These are phyloP conservation scores for Tolypocladium album DNA, from an alignment of 2,329 filamentous ascomycete genomes.

Conservation along the genomic window DNA sequence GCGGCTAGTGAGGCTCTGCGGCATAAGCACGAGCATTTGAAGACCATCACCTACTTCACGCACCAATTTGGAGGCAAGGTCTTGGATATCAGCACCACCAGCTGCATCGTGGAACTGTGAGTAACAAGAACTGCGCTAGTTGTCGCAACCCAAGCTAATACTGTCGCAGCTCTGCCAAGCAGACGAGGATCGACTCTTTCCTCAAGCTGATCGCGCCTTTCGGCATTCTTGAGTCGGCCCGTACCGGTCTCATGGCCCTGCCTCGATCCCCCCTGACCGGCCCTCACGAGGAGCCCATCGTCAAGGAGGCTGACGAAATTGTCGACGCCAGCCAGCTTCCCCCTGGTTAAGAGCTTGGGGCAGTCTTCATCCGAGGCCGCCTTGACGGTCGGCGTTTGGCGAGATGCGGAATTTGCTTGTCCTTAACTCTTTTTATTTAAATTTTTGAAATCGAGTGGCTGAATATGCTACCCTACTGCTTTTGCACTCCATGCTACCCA, in stretches of 20 bases:
- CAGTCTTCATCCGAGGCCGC: neutral
- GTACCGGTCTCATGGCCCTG: slow-evolving; percentile 93
- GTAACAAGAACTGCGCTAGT: slow-evolving; percentile 22
- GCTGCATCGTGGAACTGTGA: slow-evolving; percentile 96
- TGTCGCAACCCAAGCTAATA: slow-evolving; percentile 10
- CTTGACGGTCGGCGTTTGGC: slow-evolving; percentile 8
- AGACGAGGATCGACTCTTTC: slow-evolving; percentile 88
- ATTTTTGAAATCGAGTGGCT: slow-evolving; percentile 5
- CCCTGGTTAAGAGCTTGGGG: slow-evolving; percentile 53
- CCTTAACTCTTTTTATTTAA: slow-evolving; percentile 3
- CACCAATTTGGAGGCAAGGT: slow-evolving; percentile 98
- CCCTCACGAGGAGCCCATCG: slow-evolving; percentile 55
- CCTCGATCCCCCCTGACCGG: slow-evolving; percentile 82
- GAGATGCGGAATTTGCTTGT: slow-evolving; percentile 5
- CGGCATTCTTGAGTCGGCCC: slow-evolving; percentile 89
- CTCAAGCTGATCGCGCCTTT: slow-evolving; percentile 92
- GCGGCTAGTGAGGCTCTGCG: slow-evolving; percentile 80
- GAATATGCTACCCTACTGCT: slow-evolving; percentile 3
- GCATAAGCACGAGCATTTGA: slow-evolving; percentile 95
- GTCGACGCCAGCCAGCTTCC: slow-evolving; percentile 91
- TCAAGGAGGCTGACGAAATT: slow-evolving; percentile 85
- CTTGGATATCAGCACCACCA: slow-evolving; percentile 93
- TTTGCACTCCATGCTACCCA: slow-evolving; percentile 1
- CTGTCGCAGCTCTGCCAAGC: slow-evolving; percentile 68
- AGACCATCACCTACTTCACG: slow-evolving; percentile 89